Percentiles rank a stretch among this genome's conserved stretches.
Evolutionary conservation across 2,329 filamentous ascomycete genomes (phyloP).

Genomic region (Colletotrichum sidae): DNA sequence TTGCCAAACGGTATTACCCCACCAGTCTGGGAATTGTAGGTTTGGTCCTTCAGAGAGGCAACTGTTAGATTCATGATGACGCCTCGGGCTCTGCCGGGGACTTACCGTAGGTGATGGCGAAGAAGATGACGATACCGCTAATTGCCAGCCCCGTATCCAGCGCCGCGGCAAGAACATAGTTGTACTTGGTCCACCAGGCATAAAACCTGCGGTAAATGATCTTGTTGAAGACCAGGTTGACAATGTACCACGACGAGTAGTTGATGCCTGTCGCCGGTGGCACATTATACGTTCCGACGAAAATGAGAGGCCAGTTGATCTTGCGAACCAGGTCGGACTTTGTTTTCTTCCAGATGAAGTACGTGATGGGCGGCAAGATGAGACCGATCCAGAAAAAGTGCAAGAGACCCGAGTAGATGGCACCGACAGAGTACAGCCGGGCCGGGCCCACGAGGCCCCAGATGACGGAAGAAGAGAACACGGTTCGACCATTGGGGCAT

Average conservation of each 20-base stretch:
- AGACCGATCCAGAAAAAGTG: conserved; percentile 66
- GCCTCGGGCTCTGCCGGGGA: conserved; percentile 50
- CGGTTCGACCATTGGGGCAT: conserved; percentile 69
- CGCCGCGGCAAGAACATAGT: conserved; percentile 69
- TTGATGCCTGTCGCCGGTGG: conserved; percentile 68
- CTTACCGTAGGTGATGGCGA: conserved; percentile 53
- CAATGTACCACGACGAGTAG: conserved; percentile 65
- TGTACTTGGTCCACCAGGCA: conserved; percentile 69
- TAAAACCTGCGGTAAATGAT: conserved; percentile 60
- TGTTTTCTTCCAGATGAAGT: conserved; percentile 57
- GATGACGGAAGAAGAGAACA: conserved; percentile 70
- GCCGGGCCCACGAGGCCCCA: conserved; percentile 68
- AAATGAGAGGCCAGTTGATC: conserved; percentile 64
- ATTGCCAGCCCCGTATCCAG: conserved; percentile 68
- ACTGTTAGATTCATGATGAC: not conserved
- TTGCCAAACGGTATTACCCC: conserved; percentile 55
- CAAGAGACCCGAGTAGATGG: conserved; percentile 61
- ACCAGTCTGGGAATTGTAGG: conserved; percentile 61
- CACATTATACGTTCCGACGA: conserved; percentile 60
- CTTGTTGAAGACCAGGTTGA: conserved; percentile 67
- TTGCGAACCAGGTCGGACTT: conserved; percentile 59
- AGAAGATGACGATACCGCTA: conserved; percentile 62
- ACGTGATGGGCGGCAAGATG: conserved; percentile 60
- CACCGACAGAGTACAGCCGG: conserved; percentile 49
- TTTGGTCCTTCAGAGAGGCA: conserved; percentile 47